Evolutionary conservation across 306 rosid species (phyloP).

Genomic region (Sophora flavescens): DNA sequence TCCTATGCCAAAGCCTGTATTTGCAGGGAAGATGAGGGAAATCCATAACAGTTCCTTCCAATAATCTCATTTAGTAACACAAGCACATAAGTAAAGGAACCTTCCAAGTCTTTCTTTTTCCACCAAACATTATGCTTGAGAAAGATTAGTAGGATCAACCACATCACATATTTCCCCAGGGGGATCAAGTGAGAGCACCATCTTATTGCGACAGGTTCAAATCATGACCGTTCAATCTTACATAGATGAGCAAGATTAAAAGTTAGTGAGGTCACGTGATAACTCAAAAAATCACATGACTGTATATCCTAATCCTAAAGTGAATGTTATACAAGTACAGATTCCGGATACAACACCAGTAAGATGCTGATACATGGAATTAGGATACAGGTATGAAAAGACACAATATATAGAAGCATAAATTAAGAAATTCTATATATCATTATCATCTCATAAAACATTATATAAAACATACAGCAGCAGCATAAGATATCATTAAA

Average conservation of each 20-base stretch:
- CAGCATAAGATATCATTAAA: not conserved
- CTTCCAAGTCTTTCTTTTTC: not conserved
- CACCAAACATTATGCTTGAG: not conserved
- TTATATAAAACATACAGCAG: not conserved
- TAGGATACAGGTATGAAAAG: not conserved
- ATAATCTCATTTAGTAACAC: slow-evolving; percentile 33
- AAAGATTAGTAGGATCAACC: slow-evolving; percentile 14
- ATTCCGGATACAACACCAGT: not conserved
- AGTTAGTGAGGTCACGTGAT: not conserved
- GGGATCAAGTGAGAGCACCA: not conserved
- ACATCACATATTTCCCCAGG: not conserved
- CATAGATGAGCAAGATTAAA: not conserved
- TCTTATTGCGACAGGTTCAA: not conserved
- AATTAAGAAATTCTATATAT: too few species aligned
- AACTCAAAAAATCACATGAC: not conserved
- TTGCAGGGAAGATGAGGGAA: slow-evolving; percentile 11
- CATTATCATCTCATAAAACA: too few species aligned
- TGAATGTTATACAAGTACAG: not conserved
- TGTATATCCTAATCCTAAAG: too few species aligned
- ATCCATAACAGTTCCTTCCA: slow-evolving; percentile 30
- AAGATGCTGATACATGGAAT: not conserved
- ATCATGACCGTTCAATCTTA: too few species aligned
- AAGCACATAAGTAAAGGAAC: not conserved
- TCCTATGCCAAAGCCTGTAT: slow-evolving; percentile 4
- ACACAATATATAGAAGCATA: not conserved